Conservation (phyloP, 768 basidiomycete species). For the Gymnopilus dilepis region DNA sequence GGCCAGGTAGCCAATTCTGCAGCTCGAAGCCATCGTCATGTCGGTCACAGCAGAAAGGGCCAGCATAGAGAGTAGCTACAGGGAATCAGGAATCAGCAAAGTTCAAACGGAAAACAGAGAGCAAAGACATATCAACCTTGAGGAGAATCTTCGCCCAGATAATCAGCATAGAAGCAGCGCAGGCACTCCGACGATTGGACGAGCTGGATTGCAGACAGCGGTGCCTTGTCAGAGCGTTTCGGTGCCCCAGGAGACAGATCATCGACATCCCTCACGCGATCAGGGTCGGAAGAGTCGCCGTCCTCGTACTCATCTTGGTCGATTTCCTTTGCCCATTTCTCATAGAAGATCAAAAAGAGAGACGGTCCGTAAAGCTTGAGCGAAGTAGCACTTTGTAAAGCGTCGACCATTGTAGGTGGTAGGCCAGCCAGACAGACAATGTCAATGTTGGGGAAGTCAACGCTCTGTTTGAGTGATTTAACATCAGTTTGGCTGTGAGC, state of each 20-base stretch:
- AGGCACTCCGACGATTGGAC: not conserved
- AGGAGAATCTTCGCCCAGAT: not conserved
- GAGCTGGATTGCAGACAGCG: not conserved
- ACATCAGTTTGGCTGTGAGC: not conserved
- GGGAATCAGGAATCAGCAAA: not conserved
- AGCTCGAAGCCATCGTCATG: not conserved
- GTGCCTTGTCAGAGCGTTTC: not conserved
- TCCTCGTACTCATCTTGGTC: not conserved
- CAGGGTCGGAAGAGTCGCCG: not conserved
- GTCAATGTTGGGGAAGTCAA: conserved; percentile 4
- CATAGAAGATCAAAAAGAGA: not conserved
- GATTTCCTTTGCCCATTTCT: not conserved
- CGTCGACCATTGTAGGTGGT: not conserved
- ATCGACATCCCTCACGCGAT: not conserved
- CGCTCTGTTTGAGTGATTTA: not conserved
- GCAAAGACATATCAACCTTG: not conserved
- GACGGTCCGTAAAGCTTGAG: not conserved
- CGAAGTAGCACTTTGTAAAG: not conserved
- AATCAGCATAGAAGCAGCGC: not conserved
- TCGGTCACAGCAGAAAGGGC: not conserved
- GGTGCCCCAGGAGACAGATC: not conserved
- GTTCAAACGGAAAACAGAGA: not conserved
- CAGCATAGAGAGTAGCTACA: not conserved
- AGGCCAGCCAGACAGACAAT: conserved; percentile 1
- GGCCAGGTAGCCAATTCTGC: not conserved